These are phyloP conservation scores for Peronospora belbahrii DNA, from an alignment of 352 stramenopile species.

Conservation along the genomic window DNA sequence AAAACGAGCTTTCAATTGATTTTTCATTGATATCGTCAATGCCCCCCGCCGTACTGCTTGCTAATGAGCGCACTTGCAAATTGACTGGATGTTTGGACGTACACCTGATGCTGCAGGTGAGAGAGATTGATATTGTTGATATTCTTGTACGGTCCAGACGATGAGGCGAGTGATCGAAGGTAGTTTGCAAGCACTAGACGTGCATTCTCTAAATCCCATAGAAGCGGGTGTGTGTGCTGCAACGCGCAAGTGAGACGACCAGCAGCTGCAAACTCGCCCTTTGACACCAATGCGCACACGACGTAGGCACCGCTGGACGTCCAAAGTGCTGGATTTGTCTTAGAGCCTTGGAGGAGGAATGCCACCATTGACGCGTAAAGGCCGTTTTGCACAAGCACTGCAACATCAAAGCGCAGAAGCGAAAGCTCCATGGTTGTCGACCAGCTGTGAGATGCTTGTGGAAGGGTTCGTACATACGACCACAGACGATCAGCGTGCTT, in stretches of 20 bases:
- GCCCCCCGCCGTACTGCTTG: too few relatives aligned
- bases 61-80: constrained; percentile 20
- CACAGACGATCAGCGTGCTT: constrained; percentile 32
- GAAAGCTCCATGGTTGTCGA: constrained; percentile 35
- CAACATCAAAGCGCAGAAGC: constrained; percentile 56
- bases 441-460: constrained; percentile 13
- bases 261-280: constrained; percentile 39
- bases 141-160: constrained; percentile 1
- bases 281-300: constrained; percentile 49
- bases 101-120: constrained; percentile 27
- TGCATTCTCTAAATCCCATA: constrained; percentile 65
- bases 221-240: constrained; percentile 46
- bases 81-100: constrained; percentile 14
- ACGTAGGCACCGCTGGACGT: constrained; percentile 58
- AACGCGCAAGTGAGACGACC: constrained; percentile 45
- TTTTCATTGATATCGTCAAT: constrained; percentile 4
- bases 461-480: constrained; percentile 6
- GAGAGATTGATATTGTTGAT: constrained; percentile 1
- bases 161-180: constrained; percentile 27
- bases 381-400: constrained; percentile 29
- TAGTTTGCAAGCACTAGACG: constrained; percentile 51
- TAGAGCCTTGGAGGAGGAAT: constrained; percentile 25
- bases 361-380: constrained; percentile 35
- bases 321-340: constrained; percentile 24
- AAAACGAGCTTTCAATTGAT: constrained; percentile 13